These are phyloP conservation scores for Wakefieldia striispora DNA, from an alignment of 768 basidiomycete species.

Conservation along the genomic window DNA sequence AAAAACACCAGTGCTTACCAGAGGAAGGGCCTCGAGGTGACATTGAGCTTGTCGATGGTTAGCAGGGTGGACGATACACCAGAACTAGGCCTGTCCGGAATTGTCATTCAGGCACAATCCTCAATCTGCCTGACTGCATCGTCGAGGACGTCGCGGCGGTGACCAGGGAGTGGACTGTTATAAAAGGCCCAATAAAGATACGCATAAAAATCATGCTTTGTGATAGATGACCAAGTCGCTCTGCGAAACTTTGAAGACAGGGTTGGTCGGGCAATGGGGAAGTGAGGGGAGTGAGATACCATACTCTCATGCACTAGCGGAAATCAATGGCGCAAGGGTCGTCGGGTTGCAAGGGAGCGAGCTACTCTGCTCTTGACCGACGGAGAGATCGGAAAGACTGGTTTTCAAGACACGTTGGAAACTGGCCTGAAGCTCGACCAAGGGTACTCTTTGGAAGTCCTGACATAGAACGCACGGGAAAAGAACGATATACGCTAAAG, in stretches of 20 bases:
- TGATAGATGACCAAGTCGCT: constrained; percentile 71
- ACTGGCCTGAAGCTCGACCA: constrained; percentile 55
- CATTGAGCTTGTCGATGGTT: constrained; percentile 74
- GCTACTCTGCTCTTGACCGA: constrained; percentile 59
- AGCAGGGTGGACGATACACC: constrained; percentile 57
- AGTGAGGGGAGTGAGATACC: constrained; percentile 24
- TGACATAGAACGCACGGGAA: constrained; percentile 48
- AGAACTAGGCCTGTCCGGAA: constrained; percentile 61
- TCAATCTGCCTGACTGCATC: constrained; percentile 63
- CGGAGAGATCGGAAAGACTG: constrained; percentile 56
- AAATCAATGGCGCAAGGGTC: constrained; percentile 77
- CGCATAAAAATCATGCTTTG: constrained; percentile 55
- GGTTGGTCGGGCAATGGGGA: background rate
- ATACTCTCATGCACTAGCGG: constrained; percentile 62
- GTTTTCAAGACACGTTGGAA: constrained; percentile 63
- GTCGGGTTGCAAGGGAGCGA: constrained; percentile 52
- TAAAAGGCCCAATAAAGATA: constrained; percentile 89
- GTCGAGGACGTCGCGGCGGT: constrained; percentile 51
- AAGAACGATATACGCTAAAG: constrained; percentile 65
- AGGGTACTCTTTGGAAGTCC: constrained; percentile 41
- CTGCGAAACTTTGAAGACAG: constrained; percentile 57
- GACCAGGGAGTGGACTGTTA: constrained; percentile 56
- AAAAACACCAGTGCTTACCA: constrained; percentile 56
- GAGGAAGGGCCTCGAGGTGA: constrained; percentile 64
- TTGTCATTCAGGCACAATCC: constrained; percentile 62